Evolutionary conservation across 257 asterid species (phyloP), one percentile per base, ranked within the genome.

Genomic region (Dorcoceras hygrometricum): DNA sequence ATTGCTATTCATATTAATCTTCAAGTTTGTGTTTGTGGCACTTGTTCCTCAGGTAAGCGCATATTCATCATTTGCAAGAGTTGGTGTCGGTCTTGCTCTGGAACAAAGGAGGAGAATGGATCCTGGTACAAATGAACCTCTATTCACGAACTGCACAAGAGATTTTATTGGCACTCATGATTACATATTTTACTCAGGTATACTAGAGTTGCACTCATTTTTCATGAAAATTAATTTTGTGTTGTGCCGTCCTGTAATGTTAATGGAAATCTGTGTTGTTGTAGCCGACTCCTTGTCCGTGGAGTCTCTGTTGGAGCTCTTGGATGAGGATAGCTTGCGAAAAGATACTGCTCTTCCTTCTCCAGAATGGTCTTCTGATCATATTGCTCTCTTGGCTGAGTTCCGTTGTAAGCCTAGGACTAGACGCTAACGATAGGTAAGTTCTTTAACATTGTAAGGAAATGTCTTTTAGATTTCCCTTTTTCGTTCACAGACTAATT

Each of bases 291-390:
- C 89, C 6, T 77, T 93, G 69, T 79, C 89, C 16, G 96, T 93
- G 79, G 97, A 93, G 82, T 89, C 96, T 39, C 74, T 93, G 64
- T 80, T 90, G 88, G 99, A 93, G 86, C 96, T 93, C 36, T 77
- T 93, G 92, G 99, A 90, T 43, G 99, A 93, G 82, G 96, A 88
- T 69, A 81, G 95, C 71, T 77, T 93, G 84, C 79, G 99, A 67
- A 93, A 88, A 85, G 96, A 93, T 76, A 90, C 97, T 2, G 99
- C 96, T 24, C 96, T 93, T 79, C 99, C 99, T 74, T 93, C 99
- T 73, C 95, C 97, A 43, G 95, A 88, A 78, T 90, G 97, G 99
- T 93, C 99, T 32, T 93, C 99, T 18, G 97, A 93, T 84, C 99
- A 93, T 80, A 90, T 93, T 75, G 97, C 97, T 23, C 95, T 93